Evolutionary conservation across 108 stramenopile species (phyloP), one percentile per base, ranked within the genome.

Genomic region (Schizochytrium sp.): DNA sequence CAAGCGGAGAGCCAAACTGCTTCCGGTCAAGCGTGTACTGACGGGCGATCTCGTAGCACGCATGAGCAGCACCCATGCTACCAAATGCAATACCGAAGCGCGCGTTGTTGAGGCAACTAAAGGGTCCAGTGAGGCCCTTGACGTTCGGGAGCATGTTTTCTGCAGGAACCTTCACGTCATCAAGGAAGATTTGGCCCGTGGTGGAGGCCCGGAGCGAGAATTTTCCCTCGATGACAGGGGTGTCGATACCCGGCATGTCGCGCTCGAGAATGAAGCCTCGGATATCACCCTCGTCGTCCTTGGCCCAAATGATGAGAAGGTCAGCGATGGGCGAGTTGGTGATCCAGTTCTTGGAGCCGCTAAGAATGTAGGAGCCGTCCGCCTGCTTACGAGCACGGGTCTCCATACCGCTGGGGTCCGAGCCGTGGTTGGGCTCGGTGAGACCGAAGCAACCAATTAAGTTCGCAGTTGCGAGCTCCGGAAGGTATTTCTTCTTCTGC

Each of bases 61-160:
- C 93, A 89, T 97, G 96, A 55, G 97, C 97, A n/a, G 98, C 97
- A n/a, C 97, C 98, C 88, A 98, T 90, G 1, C 94, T 93, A 4
- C 97, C 97, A 96, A 97, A 98, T 17, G 97, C 94, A 87, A 98
- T 98, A 38, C 98, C 97, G 90, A 95, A 98, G n/a, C 98, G 94
- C 13, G 98, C 98, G 91, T 95, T 96, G 90, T 97, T 98, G 61
- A 98, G 91, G 89, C 98, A 98, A 56, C 95, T 92, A 91, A 98
- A 98, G 38, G 98, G 97, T 40, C 90, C 93, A 46, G 72, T 89
- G 40, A 94, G 72, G 28, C 94, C 94, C 46, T 56, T 56, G 47
- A 88, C 93, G 28, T 90, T 13, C 17, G 93, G 93, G 41, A 94
- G 90, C 42, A 92, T 47, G 89, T 87, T 89, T 38, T 61, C 69